phyloP scores from a whole-genome alignment of 2,329 filamentous ascomycete species.

The Aspergillus sp. region DNA sequence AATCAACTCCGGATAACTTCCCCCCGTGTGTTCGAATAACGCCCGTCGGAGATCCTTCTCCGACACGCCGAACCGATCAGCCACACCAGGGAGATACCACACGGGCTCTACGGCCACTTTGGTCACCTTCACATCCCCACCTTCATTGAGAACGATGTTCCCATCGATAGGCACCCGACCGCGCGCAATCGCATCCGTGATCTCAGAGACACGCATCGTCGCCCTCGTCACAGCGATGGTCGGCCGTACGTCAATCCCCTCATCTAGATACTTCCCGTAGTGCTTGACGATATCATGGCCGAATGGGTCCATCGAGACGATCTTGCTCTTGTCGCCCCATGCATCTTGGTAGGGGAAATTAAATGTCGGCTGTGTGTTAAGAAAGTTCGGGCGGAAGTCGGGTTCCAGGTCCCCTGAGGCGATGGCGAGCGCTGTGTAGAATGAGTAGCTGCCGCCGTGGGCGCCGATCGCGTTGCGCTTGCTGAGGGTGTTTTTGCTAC shows the following conservation, averaged over 20 bases:
- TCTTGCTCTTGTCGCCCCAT: constrained; percentile 89
- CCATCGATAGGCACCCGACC: constrained; percentile 79
- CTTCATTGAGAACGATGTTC: constrained; percentile 81
- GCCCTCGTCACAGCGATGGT: constrained; percentile 91
- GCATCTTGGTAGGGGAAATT: constrained; percentile 84
- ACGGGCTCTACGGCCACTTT: constrained; percentile 98
- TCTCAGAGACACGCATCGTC: constrained; percentile 94
- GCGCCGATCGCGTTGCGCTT: constrained; percentile 61
- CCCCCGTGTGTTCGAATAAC: constrained; percentile 92
- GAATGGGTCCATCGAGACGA: constrained; percentile 97
- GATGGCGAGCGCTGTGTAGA: constrained; percentile 91
- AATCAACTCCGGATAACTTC: constrained; percentile 94
- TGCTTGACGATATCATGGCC: constrained; percentile 85
- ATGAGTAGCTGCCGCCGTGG: constrained; percentile 89
- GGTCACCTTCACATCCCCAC: constrained; percentile 86
- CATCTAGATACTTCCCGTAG: constrained; percentile 72
- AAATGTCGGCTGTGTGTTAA: constrained; percentile 86
- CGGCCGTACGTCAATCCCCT: constrained; percentile 73
- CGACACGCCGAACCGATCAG: constrained; percentile 88
- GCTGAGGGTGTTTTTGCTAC: constrained; percentile 33
- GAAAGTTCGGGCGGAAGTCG: constrained; percentile 76
- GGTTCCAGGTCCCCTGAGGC: constrained; percentile 84
- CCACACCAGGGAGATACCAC: constrained; percentile 84
- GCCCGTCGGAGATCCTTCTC: constrained; percentile 85
- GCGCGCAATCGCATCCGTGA: constrained; percentile 80